A percentile compares a stretch with the other conserved stretches of the same genome.
These are phyloP conservation scores for Monilinia fructicola DNA, from an alignment of 2,329 filamentous ascomycete species.

Conservation along the genomic window DNA sequence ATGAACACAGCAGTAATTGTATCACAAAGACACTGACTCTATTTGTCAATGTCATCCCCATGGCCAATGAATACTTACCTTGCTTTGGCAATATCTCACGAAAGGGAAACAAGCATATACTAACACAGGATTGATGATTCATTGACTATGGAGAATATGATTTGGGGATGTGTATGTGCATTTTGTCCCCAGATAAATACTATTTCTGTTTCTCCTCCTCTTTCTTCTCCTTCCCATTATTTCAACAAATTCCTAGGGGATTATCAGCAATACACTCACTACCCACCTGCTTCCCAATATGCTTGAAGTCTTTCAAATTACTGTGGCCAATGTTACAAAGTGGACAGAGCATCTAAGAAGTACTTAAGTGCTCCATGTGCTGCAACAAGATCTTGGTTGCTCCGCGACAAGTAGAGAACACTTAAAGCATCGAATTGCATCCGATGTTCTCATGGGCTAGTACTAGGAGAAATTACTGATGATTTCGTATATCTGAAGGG, in stretches of 20 bases:
- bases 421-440: conserved; percentile 7
- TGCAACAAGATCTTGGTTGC: conserved; percentile 15
- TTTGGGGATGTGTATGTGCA: not conserved
- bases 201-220: not conserved
- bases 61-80: not conserved
- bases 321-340: conserved; percentile 7
- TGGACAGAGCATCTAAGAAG: conserved; percentile 14
- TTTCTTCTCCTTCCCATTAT: not conserved
- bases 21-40: not conserved
- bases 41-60: not conserved
- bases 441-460: not conserved
- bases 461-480: conserved; percentile 14
- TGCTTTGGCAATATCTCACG: not conserved
- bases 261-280: not conserved
- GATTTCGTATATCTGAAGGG: conserved; percentile 19
- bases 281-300: not conserved
- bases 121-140: not conserved
- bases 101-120: not conserved
- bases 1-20: conserved; percentile 2
- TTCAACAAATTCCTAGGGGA: not conserved
- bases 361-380: conserved; percentile 17
- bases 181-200: not conserved
- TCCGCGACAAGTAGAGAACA: conserved; percentile 14
- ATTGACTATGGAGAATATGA: not conserved
- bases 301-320: conserved; percentile 8